Evolutionary conservation across 2,329 filamentous ascomycete species (phyloP), one percentile per base, ranked within the genome.

Genomic region (Akanthomyces dipterigenus): DNA sequence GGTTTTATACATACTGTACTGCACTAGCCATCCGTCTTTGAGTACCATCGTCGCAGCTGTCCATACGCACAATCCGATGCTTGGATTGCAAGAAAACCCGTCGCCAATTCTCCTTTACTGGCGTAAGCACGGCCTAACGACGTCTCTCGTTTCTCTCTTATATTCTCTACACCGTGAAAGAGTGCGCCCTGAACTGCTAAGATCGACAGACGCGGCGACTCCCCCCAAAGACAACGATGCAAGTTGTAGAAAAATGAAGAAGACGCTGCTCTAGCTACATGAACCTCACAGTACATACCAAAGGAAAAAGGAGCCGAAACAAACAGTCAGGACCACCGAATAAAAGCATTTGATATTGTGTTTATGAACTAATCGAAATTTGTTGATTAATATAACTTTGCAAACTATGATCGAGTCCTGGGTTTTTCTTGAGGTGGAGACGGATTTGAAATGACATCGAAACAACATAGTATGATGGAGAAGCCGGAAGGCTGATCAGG

Each of bases 371-470:
- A 76, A 78, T 82, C 80, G 81, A n/a, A 80, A 81, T 81, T 73
- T 73, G 77, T 78, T 77, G 75, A 76, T 71, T 74, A 73, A 80
- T 79, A 77, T 43, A 49, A 78, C 73, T 78, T 79, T 78, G 79
- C 75, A 78, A 80, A 78, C 78, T 81, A 83, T 81, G 83, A 82
- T 78, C 80, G 78, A 81, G 76, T 77, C 77, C 76, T 77, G 74
- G 75, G 67, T 72, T 69, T 71, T 67, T n/a, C n/a, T 58, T 59
- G 61, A 67, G 70, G 71, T 71, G 70, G 73, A 75, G 70, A 73
- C 71, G 68, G 73, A 74, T 72, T 71, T 65, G 69, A 69, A 69
- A 69, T 68, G 72, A 71, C 73, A 75, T n/a, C 75, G 73, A 74
- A 72, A 74, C 71, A 75, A 67, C 67, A 69, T 70, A 75, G 70